phyloP scores from a whole-genome alignment of 1,284 basidiomycete species.

The Sporisorium graminicola region DNA sequence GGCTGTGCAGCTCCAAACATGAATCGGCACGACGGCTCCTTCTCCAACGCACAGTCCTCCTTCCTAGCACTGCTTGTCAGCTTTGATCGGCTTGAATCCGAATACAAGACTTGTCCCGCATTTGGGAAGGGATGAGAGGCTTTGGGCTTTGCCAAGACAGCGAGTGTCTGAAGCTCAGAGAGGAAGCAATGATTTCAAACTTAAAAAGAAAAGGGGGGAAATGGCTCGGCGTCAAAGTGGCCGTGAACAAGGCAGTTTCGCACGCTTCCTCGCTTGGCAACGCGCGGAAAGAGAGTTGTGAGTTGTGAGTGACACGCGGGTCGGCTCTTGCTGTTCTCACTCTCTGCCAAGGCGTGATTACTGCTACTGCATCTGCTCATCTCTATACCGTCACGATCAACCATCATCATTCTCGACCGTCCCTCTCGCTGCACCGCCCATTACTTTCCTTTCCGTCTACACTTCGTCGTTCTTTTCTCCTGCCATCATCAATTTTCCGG shows the following conservation, averaged over 20 bases:
- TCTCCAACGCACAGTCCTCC: background rate
- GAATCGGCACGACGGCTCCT: background rate
- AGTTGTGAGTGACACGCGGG: too few relatives aligned
- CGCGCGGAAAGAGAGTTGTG: conserved; percentile 2
- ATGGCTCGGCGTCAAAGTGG: conserved; percentile 13
- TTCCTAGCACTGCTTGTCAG: too few relatives aligned
- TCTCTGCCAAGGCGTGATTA: background rate
- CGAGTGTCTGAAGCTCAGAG: conserved; percentile 1
- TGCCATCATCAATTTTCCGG: conserved; percentile 6
- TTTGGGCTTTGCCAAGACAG: background rate
- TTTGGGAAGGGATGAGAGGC: background rate
- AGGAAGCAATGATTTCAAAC: background rate
- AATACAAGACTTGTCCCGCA: background rate
- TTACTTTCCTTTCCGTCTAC: background rate
- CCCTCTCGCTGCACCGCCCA: background rate
- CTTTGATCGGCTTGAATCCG: background rate
- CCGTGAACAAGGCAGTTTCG: conserved; percentile 1
- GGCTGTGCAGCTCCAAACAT: background rate
- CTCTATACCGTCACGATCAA: too few relatives aligned
- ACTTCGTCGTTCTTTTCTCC: background rate
- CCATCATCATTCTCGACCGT: conserved; percentile 4
- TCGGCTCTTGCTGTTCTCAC: background rate
- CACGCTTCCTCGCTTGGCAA: conserved; percentile 2
- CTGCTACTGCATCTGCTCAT: background rate
- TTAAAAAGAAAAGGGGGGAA: background rate